phyloP scores from a whole-genome alignment of 108 stramenopile species.

The Aurantiochytrium sp. region DNA sequence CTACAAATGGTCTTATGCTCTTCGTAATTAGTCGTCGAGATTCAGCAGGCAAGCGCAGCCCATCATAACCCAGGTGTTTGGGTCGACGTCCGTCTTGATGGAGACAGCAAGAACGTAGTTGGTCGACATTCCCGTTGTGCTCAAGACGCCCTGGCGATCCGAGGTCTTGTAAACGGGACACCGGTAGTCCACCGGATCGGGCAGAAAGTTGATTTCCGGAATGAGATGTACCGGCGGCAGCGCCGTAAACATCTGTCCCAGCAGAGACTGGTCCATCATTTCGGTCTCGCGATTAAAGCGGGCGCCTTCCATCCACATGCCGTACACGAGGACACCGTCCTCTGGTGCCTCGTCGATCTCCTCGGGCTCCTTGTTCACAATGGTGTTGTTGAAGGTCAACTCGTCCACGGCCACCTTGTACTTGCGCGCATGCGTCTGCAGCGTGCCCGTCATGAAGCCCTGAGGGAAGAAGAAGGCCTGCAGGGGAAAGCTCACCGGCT shows the following conservation, averaged over 20 bases:
- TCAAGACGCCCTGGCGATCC: conserved; percentile 60
- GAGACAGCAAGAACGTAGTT: conserved; percentile 66
- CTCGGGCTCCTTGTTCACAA: conserved; percentile 34
- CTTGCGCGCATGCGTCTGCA: conserved; percentile 64
- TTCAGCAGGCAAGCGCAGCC: conserved; percentile 61
- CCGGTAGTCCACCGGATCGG: neutral
- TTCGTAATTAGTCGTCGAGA: conserved; percentile 57
- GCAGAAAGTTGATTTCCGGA: conserved; percentile 47
- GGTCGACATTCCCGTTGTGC: conserved; percentile 65
- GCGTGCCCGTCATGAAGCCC: conserved; percentile 69
- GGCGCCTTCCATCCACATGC: conserved; percentile 61
- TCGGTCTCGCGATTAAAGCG: conserved; percentile 47
- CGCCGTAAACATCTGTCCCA: conserved; percentile 60
- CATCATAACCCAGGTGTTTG: conserved; percentile 55
- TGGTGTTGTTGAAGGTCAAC: conserved; percentile 50
- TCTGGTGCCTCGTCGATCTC: conserved; percentile 50
- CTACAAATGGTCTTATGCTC: too few relatives aligned
- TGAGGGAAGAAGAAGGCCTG: conserved; percentile 70
- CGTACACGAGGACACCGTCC: conserved; percentile 58
- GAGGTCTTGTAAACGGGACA: conserved; percentile 68
- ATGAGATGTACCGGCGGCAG: conserved; percentile 61
- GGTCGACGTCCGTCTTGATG: conserved; percentile 47
- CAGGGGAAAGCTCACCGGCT: conserved; percentile 55
- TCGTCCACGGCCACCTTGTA: conserved; percentile 64
- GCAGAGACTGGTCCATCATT: conserved; percentile 38